Conservation (phyloP, 129 eudicot species). For the Scalesia atractyloides region DNA sequence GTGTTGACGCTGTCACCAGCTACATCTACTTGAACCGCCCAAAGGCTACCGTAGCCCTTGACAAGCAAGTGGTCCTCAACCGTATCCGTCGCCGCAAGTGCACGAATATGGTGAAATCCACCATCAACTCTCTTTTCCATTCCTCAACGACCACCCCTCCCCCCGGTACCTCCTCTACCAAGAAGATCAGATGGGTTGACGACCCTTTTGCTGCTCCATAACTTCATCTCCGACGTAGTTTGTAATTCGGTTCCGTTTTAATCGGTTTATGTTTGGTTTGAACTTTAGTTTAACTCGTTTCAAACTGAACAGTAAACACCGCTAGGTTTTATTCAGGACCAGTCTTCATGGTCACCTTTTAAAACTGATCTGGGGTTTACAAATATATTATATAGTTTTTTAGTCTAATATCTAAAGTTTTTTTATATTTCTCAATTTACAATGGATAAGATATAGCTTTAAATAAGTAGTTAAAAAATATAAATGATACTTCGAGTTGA, state of each 20-base stretch:
- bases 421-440: background rate
- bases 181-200: slow-evolving; percentile 1
- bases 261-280: too few relatives aligned
- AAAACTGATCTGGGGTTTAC: background rate
- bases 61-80: slow-evolving; percentile 57
- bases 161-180: background rate
- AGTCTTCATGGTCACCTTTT: background rate
- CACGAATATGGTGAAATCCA: slow-evolving; percentile 42
- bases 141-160: slow-evolving; percentile 3
- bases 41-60: slow-evolving; percentile 28
- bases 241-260: too few relatives aligned
- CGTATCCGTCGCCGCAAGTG: slow-evolving; percentile 71
- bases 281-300: too few relatives aligned
- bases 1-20: slow-evolving; percentile 2
- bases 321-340: too few relatives aligned
- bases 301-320: too few relatives aligned
- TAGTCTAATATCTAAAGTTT: background rate
- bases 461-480: background rate
- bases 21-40: slow-evolving; percentile 20
- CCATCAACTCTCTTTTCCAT: slow-evolving; percentile 41
- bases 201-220: slow-evolving; percentile 8
- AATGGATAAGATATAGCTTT: background rate
- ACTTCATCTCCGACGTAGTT: background rate
- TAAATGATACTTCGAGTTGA: background rate
- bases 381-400: background rate